Evolutionary conservation across 2,329 filamentous ascomycete genomes (phyloP), one percentile per base, ranked within the genome.

Genomic region (Exophiala aquamarina): DNA sequence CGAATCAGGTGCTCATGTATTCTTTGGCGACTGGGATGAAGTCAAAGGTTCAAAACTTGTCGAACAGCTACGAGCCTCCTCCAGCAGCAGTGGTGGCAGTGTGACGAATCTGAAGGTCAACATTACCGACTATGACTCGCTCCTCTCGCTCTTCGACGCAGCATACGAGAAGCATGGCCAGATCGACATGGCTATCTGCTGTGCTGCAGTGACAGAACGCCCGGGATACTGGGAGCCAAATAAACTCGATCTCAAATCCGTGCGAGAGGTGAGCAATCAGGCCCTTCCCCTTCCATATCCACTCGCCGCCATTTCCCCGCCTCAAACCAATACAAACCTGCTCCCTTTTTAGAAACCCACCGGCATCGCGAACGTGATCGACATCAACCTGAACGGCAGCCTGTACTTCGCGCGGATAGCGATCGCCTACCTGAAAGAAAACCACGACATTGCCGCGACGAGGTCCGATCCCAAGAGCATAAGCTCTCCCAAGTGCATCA

Each of bases 341-440:
- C 15, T n/a, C 23, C 15, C 20, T 18, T 18, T 18, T 26, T 14
- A 54, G 51, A 50, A 43, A n/a, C 51, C 51, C 8, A 50, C 47
- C 5, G 51, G 51, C 26, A 54, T 54, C 36, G 21, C 44, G 29
- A 47, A 54, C 11, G 47, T 54, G 14, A 34, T 74, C 43, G 58
- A 67, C 58, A 63, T 67, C 32, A 66, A 67, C 51, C 47, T 67
- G 8, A 40, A 62, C 15, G 74, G 74, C 0, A 61, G 64, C 3
- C 57, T 78, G n/a, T 77, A 75, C 53, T 67, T 73, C 10, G 66
- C 76, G 28, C 74, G 76, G 49, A 60, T 78, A 3, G 75, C 68
- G 0, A 64, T 68, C 3, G 68, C 77, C 49, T 79, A 78, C 50
- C 72, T 79, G 62, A 54, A 54, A 32, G 51, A 54, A 18, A 54